phyloP scores from a whole-genome alignment of 352 stramenopile genomes.

The Thalassiosira ordinaria region DNA sequence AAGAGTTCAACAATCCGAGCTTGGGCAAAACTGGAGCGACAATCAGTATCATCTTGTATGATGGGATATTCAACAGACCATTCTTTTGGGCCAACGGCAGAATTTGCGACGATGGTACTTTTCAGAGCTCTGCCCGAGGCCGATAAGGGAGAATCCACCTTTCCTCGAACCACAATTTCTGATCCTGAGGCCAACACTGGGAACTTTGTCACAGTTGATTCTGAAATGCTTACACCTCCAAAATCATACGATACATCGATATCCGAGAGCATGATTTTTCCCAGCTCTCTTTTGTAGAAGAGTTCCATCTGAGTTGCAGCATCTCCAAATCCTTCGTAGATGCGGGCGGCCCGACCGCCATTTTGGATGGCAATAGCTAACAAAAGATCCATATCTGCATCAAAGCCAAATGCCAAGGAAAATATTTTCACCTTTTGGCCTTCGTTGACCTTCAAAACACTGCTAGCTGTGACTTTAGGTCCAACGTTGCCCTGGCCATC shows the following conservation, averaged over 20 bases:
- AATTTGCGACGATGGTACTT: background rate
- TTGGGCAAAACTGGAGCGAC: conserved; percentile 22
- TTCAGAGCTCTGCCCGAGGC: background rate
- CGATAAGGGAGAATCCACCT: background rate
- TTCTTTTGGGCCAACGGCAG: background rate
- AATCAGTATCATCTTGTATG: background rate
- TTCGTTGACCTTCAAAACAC: conserved; percentile 19
- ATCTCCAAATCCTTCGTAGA: background rate
- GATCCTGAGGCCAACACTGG: conserved; percentile 8
- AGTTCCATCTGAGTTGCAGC: conserved; percentile 3
- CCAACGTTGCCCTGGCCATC: conserved; percentile 2
- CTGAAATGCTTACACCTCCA: background rate
- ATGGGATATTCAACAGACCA: background rate
- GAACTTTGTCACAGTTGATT: conserved; percentile 2
- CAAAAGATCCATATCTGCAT: conserved; percentile 23
- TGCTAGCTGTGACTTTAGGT: too few relatives aligned
- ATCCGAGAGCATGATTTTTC: conserved; percentile 12
- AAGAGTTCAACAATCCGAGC: conserved; percentile 11
- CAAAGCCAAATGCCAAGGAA: background rate
- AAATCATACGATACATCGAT: background rate
- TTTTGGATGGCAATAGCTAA: conserved; percentile 28
- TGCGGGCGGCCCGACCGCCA: conserved; percentile 1
- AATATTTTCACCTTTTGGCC: conserved; percentile 13
- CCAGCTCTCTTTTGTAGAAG: conserved; percentile 19
- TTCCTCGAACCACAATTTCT: conserved; percentile 15